Evolutionary conservation across 2,329 filamentous ascomycete genomes (phyloP), one percentile per base, ranked within the genome.

Genomic region (Cladosporium cucumerinum): DNA sequence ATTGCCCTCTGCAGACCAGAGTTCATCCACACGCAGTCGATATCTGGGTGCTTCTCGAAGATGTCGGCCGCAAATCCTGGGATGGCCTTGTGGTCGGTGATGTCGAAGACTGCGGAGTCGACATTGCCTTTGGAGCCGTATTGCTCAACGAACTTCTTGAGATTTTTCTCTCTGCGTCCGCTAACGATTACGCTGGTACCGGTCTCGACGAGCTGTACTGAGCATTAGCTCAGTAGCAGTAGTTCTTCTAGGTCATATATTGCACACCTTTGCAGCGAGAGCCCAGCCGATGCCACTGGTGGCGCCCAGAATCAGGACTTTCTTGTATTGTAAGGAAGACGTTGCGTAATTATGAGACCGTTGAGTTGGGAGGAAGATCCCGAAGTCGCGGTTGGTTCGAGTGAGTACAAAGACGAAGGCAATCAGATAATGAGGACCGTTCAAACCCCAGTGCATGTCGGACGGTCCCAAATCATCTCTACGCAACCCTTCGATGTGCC

Each of bases 221-320:
- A 54, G 5, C 18, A 21, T 54, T 32, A 54, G 51, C 51, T 5
- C 7, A 14, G 51, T 32, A 32, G 16, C 8, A 32, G 51, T 32
- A 32, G 16, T 3, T 10, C 18, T 28, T 18, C 14, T 11, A n/a
- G 16, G 5, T 10, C 14, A 12, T 10, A 7, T 30, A 6, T 21
- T 5, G 21, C 11, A 8, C 30, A 54, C 51, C 26, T 79, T 80
- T 32, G 79, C 76, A 3, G 83, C 82, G 16, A 86, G 77, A 6
- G 82, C 82, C 67, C 79, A 75, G 57, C 84, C 82, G 57, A 84
- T 83, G 32, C 82, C 82, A 18, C 78, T 80, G 16, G 81, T 84
- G 43, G 83, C 84, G n/a, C 84, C 84, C 11, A 86, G 75, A 30
- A 86, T 73, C 10, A 85, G 78, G 23, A 84, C 78, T 72, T 84